phyloP scores from a whole-genome alignment of 2,329 filamentous ascomycete genomes.

The Scedosporium apiospermum region DNA sequence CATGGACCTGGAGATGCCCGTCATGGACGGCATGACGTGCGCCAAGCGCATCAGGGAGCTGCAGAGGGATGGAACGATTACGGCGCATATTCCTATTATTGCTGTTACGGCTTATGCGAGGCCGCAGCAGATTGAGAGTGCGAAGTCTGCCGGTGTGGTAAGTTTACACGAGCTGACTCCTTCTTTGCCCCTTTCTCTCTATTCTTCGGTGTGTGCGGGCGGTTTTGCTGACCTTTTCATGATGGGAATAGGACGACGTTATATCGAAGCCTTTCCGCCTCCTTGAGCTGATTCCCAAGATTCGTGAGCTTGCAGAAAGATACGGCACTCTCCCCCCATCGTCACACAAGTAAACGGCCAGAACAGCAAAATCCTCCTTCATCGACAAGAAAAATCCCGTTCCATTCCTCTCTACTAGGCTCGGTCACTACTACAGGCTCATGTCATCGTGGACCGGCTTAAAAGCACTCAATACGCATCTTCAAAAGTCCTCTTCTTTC shows the following conservation, averaged over 20 bases:
- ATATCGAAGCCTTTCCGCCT: constrained; percentile 76
- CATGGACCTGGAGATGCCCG: constrained; percentile 78
- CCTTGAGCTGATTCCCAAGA: constrained; percentile 58
- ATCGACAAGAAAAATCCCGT: not conserved
- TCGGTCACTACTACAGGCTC: no score
- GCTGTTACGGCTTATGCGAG: constrained; percentile 77
- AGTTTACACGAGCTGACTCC: constrained; percentile 16
- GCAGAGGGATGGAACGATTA: constrained; percentile 51
- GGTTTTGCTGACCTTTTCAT: not conserved
- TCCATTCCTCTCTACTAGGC: not conserved
- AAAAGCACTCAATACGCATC: no score
- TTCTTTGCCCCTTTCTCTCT: constrained; percentile 3
- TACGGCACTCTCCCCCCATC: constrained; percentile 14
- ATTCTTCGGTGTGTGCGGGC: not conserved
- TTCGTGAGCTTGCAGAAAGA: constrained; percentile 44
- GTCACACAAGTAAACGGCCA: not conserved
- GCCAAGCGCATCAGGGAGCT: constrained; percentile 59
- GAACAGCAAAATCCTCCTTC: no score
- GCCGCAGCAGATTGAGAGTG: constrained; percentile 48
- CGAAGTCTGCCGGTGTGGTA: constrained; percentile 64
- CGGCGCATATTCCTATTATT: constrained; percentile 64
- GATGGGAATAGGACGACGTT: constrained; percentile 52
- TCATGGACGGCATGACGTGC: constrained; percentile 74
- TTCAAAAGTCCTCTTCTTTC: no score
- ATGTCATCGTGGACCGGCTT: no score